phyloP scores from a whole-genome alignment of 352 stramenopile genomes.

The Phytopythium aichiense region DNA sequence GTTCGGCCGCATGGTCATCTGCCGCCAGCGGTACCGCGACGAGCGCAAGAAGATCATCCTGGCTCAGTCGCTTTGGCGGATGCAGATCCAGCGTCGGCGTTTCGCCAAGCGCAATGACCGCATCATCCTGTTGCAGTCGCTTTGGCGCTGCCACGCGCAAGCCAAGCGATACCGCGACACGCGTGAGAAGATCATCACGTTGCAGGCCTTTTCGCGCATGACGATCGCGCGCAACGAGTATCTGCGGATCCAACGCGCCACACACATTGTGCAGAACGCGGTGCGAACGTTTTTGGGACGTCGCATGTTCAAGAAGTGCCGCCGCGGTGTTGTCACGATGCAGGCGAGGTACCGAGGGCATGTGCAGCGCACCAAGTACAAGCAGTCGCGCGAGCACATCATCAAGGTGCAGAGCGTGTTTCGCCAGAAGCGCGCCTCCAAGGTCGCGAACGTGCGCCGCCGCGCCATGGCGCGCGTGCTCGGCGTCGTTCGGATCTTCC shows the following conservation, averaged over 20 bases:
- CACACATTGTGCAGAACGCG: conserved; percentile 61
- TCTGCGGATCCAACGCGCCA: conserved; percentile 42
- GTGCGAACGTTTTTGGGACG: conserved; percentile 70
- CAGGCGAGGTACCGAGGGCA: conserved; percentile 65
- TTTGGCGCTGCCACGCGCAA: conserved; percentile 72
- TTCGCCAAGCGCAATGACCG: conserved; percentile 43
- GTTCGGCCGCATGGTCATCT: conserved; percentile 82
- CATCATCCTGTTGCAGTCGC: conserved; percentile 70
- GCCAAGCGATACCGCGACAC: conserved; percentile 50
- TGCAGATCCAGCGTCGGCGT: conserved; percentile 57
- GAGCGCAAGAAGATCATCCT: conserved; percentile 69
- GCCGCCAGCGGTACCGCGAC: conserved; percentile 52
- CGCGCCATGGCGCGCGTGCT: conserved; percentile 69
- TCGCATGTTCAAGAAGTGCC: conserved; percentile 55
- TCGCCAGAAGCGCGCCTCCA: conserved; percentile 54
- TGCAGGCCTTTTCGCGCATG: conserved; percentile 71
- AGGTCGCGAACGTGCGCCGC: conserved; percentile 41
- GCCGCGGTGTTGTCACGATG: conserved; percentile 56
- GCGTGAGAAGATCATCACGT: conserved; percentile 51
- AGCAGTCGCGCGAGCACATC: conserved; percentile 30
- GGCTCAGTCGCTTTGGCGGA: conserved; percentile 76
- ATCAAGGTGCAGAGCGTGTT: conserved; percentile 76
- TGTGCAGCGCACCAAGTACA: conserved; percentile 65
- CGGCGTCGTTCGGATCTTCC: conserved; percentile 63
- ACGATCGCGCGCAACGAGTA: conserved; percentile 49